These are phyloP conservation scores for Neofusicoccum kwambonambiense DNA, from an alignment of 2,329 filamentous ascomycete species.

Conservation along the genomic window DNA sequence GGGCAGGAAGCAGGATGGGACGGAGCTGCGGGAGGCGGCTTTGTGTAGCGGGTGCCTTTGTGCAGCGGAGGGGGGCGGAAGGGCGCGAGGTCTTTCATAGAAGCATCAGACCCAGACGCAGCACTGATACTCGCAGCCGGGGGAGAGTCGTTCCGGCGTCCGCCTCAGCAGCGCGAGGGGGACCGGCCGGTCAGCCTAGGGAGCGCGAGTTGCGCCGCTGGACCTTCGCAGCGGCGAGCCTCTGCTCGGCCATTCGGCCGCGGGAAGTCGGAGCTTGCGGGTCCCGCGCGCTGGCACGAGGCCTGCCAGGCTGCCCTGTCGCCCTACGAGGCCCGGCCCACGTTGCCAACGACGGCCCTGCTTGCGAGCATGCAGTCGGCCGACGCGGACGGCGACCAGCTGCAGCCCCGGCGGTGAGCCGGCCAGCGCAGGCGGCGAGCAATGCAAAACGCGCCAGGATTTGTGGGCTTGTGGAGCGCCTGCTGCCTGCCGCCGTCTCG, in stretches of 20 bases:
- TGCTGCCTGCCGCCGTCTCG: not conserved
- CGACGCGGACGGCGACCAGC: not conserved
- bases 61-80: not conserved
- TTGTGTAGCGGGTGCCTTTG: conserved; percentile 6
- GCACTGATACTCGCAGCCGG: conserved; percentile 5
- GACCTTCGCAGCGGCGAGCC: not conserved
- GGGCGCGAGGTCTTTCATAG: not conserved
- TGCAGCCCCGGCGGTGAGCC: not conserved
- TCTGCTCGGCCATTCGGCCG: not conserved
- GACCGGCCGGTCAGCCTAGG: not conserved
- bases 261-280: not conserved
- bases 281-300: not conserved
- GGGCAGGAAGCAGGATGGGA: not conserved
- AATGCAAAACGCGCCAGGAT: not conserved
- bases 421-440: too few relatives aligned
- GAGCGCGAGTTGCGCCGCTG: not conserved
- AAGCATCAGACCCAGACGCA: not conserved
- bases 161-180: not conserved
- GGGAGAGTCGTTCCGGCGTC: not conserved
- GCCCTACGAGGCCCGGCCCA: not conserved
- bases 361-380: conserved; percentile 7
- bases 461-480: conserved; percentile 7
- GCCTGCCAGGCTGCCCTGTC: not conserved
- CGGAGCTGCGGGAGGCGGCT: not conserved
- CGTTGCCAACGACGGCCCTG: not conserved